Evolutionary conservation across 768 basidiomycete species (phyloP).

Genomic region (Lactarius tabidus): DNA sequence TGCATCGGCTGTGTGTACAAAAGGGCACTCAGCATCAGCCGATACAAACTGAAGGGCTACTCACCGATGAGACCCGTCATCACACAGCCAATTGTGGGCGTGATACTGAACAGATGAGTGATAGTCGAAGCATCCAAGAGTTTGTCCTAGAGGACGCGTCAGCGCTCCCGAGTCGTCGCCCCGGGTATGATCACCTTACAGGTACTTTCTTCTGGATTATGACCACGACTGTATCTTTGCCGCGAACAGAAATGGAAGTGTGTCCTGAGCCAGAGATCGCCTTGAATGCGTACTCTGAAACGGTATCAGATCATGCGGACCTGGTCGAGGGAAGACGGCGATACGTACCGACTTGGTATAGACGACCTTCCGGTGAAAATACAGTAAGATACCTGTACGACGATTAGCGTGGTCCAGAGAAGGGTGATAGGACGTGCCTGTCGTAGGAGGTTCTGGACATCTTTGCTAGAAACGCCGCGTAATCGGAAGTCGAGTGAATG

Average conservation of each 20-base stretch:
- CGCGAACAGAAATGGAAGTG: constrained; percentile 88
- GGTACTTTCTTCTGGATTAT: constrained; percentile 99
- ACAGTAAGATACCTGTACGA: constrained; percentile 84
- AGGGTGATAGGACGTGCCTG: constrained; percentile 42
- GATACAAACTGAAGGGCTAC: constrained; percentile 26
- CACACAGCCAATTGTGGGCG: constrained; percentile 94
- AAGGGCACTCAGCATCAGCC: background rate
- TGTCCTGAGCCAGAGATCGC: constrained; percentile 97
- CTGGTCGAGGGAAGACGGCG: no score
- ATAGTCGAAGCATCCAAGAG: constrained; percentile 91
- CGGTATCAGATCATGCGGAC: background rate
- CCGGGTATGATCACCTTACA: constrained; percentile 39
- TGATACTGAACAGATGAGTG: constrained; percentile 94
- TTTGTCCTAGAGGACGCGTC: constrained; percentile 67
- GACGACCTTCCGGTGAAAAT: constrained; percentile 93
- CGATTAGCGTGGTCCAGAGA: background rate
- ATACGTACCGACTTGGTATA: constrained; percentile 95
- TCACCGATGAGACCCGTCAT: constrained; percentile 95
- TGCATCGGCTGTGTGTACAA: constrained; percentile 75
- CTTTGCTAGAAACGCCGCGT: constrained; percentile 26
- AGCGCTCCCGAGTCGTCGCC: background rate
- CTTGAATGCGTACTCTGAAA: constrained; percentile 96
- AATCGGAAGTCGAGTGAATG: background rate
- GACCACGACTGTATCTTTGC: constrained; percentile 91
- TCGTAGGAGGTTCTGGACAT: constrained; percentile 97